These are phyloP conservation scores for Lactarius sanguifluus DNA, from an alignment of 768 basidiomycete species.

Conservation along the genomic window DNA sequence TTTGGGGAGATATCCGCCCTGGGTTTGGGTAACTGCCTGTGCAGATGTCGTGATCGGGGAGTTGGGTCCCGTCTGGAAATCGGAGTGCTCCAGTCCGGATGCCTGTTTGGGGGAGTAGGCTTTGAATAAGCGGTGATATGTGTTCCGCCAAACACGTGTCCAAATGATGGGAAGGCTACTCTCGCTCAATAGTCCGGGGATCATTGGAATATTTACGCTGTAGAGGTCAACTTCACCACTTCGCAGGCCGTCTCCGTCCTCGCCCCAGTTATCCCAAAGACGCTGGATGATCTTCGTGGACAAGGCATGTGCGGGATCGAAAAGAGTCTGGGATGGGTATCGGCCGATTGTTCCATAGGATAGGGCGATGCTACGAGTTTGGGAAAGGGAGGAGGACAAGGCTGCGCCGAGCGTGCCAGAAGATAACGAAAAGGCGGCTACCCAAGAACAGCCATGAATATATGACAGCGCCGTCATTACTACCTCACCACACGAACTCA, in stretches of 20 bases:
- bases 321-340: conserved; percentile 49
- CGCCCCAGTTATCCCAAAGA: conserved; percentile 86
- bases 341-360: conserved; percentile 79
- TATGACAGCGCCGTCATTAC: conserved; percentile 1
- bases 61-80: conserved; percentile 47
- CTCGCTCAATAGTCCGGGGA: conserved; percentile 58
- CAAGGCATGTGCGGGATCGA: conserved; percentile 73
- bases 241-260: conserved; percentile 56
- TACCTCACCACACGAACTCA: conserved; percentile 36
- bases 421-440: conserved; percentile 84
- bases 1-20: conserved; percentile 11
- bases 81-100: conserved; percentile 31
- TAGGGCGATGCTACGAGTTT: conserved; percentile 72
- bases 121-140: conserved; percentile 81
- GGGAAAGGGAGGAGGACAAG: conserved; percentile 72
- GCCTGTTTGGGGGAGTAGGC: conserved; percentile 32
- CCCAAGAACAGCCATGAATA: neutral
- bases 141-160: conserved; percentile 84
- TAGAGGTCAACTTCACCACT: conserved; percentile 76
- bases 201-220: conserved; percentile 84
- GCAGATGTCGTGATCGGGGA: conserved; percentile 34
- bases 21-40: conserved; percentile 1
- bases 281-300: conserved; percentile 64
- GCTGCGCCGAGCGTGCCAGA: conserved; percentile 94
- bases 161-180: conserved; percentile 69